phyloP scores from a whole-genome alignment of 169 alveolate species.

The Plasmodium blacklocki region DNA sequence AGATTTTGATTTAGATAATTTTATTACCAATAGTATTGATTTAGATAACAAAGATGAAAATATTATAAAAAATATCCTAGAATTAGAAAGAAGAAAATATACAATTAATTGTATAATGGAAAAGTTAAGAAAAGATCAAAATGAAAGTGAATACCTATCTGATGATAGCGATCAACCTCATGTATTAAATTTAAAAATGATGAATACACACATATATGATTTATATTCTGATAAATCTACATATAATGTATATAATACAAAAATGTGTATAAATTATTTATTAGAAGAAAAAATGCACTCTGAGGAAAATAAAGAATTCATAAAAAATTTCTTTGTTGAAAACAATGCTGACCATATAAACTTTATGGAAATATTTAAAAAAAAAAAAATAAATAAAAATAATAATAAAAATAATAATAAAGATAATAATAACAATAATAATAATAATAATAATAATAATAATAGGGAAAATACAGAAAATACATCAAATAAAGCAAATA shows the following conservation, averaged over 20 bases:
- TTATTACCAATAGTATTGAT: slow-evolving; percentile 19
- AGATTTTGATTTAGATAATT: slow-evolving; percentile 27
- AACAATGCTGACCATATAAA: slow-evolving; percentile 22
- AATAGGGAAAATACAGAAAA: neutral
- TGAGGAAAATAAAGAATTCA: slow-evolving; percentile 53
- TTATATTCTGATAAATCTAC: slow-evolving; percentile 52
- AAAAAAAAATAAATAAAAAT: slow-evolving; percentile 16
- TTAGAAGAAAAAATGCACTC: slow-evolving; percentile 66
- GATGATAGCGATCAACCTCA: slow-evolving; percentile 7
- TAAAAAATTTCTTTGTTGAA: slow-evolving; percentile 51
- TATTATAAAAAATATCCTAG: slow-evolving; percentile 48
- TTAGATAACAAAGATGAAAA: slow-evolving; percentile 49
- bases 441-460: neutral
- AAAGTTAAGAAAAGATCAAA: slow-evolving; percentile 33
- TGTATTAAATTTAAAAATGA: neutral
- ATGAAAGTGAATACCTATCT: neutral
- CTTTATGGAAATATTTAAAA: slow-evolving; percentile 52
- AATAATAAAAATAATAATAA: no score
- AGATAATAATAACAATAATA: neutral
- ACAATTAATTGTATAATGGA: slow-evolving; percentile 68
- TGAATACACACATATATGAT: slow-evolving; percentile 38
- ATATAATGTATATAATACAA: slow-evolving; percentile 46
- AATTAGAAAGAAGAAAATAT: slow-evolving; percentile 70
- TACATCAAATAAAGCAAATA: neutral
- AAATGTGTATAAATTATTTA: slow-evolving; percentile 63